Percentiles rank a stretch among this genome's conserved stretches.
These are phyloP conservation scores for Trametes cingulata DNA, from an alignment of 768 basidiomycete genomes.

Conservation along the genomic window DNA sequence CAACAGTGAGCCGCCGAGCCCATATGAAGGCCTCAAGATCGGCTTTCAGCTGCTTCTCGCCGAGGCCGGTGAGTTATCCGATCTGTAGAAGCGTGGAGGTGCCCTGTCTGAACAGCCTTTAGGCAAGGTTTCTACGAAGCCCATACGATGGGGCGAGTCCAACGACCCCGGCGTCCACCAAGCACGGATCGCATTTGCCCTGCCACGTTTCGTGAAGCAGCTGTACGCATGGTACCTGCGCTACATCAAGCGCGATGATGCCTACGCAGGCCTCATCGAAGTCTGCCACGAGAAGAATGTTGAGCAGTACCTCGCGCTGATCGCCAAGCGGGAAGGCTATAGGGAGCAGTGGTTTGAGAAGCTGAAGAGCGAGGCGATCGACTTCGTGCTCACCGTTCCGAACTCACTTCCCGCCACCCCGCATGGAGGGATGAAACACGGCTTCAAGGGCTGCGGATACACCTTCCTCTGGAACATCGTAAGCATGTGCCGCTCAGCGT, in stretches of 20 bases:
- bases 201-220: conserved; percentile 29
- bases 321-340: conserved; percentile 33
- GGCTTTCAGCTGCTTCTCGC: conserved; percentile 28
- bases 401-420: conserved; percentile 44
- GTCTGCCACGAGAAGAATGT: conserved; percentile 29
- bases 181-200: conserved; percentile 24
- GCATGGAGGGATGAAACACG: conserved; percentile 35
- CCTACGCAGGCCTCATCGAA: conserved; percentile 29
- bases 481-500: conserved; percentile 16
- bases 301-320: conserved; percentile 31
- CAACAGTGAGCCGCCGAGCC: conserved; percentile 33
- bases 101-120: background rate
- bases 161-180: conserved; percentile 27
- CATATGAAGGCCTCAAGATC: conserved; percentile 27
- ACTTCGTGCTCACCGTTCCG: conserved; percentile 44
- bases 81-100: background rate
- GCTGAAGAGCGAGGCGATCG: conserved; percentile 29
- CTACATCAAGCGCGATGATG: conserved; percentile 24
- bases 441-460: conserved; percentile 35
- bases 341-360: conserved; percentile 30
- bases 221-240: conserved; percentile 33
- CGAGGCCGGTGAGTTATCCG: conserved; percentile 26
- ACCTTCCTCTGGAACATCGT: conserved; percentile 48
- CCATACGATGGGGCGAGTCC: conserved; percentile 27
- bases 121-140: conserved; percentile 25